Conservation (phyloP, 257 asterid genomes). For the Scutellaria minor region DNA sequence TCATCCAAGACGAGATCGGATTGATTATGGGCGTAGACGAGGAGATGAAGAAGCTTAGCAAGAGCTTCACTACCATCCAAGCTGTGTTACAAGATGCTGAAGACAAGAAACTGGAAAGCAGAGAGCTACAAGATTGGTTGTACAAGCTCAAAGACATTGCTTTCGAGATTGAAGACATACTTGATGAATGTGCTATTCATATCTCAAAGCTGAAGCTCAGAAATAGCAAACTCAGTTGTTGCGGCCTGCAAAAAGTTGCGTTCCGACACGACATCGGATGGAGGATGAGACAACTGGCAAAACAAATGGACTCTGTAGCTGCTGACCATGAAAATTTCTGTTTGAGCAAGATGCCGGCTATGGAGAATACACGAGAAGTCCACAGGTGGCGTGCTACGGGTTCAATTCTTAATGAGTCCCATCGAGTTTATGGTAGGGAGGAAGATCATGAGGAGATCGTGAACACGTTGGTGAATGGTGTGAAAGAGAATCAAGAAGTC, state of each 20-base stretch:
- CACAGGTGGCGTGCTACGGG: conserved; percentile 36
- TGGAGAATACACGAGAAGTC: not conserved
- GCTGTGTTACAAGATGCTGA: no score
- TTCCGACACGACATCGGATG: conserved; percentile 33
- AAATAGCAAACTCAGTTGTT: not conserved
- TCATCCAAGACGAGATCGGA: no score
- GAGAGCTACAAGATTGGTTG: no score
- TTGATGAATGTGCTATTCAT: conserved; percentile 37
- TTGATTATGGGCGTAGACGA: no score
- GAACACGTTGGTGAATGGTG: conserved; percentile 29
- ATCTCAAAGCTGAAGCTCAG: not conserved
- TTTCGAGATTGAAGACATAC: conserved; percentile 37
- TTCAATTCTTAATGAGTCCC: conserved; percentile 28
- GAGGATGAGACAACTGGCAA: conserved; percentile 26
- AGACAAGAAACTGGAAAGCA: no score
- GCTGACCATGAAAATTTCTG: conserved; percentile 36
- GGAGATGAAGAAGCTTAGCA: no score
- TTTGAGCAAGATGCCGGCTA: conserved; percentile 10
- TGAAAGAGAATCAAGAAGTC: conserved; percentile 6
- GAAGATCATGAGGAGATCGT: conserved; percentile 40
- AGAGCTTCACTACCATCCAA: no score
- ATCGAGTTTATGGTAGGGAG: conserved; percentile 32
- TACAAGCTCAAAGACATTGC: not conserved
- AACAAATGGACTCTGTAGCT: conserved; percentile 33
- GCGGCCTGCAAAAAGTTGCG: not conserved